phyloP scores from a whole-genome alignment of 2,329 filamentous ascomycete species.

The Colletotrichum orchidophilum region DNA sequence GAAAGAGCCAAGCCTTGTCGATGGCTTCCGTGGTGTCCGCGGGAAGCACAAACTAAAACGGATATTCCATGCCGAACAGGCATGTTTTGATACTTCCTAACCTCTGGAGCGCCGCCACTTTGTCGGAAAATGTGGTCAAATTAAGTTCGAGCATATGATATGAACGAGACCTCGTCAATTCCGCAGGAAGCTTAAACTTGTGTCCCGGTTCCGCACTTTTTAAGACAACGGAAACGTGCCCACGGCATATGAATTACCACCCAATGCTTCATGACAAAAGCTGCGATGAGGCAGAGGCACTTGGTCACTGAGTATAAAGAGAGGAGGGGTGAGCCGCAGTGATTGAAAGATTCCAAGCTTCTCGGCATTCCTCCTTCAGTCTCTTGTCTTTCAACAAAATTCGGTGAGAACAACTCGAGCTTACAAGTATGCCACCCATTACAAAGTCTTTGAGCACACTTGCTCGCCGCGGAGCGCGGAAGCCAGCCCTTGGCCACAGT shows the following conservation, averaged over 20 bases:
- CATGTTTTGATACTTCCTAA: background rate
- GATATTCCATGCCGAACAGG: background rate
- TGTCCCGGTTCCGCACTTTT: background rate
- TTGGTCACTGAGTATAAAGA: constrained; percentile 10
- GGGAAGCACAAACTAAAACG: background rate
- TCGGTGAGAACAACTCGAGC: background rate
- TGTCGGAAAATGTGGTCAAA: background rate
- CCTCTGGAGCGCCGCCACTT: background rate
- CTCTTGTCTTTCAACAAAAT: background rate
- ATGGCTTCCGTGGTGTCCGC: background rate
- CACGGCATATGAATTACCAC: constrained; percentile 7
- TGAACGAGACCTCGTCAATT: constrained; percentile 9
- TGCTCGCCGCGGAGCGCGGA: constrained; percentile 10
- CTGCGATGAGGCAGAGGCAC: background rate
- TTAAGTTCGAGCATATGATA: constrained; percentile 17
- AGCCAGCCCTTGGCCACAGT: background rate
- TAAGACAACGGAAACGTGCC: background rate
- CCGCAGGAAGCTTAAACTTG: constrained; percentile 11
- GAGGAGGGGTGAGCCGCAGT: background rate
- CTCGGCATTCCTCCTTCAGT: background rate
- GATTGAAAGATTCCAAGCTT: background rate
- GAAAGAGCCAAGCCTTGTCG: constrained; percentile 10
- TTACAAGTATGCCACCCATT: constrained; percentile 14
- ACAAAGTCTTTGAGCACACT: constrained; percentile 16
- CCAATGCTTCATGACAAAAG: background rate